These are phyloP conservation scores for Cyberlindnera japonica DNA, from an alignment of 805 yeast genomes.

Conservation along the genomic window DNA sequence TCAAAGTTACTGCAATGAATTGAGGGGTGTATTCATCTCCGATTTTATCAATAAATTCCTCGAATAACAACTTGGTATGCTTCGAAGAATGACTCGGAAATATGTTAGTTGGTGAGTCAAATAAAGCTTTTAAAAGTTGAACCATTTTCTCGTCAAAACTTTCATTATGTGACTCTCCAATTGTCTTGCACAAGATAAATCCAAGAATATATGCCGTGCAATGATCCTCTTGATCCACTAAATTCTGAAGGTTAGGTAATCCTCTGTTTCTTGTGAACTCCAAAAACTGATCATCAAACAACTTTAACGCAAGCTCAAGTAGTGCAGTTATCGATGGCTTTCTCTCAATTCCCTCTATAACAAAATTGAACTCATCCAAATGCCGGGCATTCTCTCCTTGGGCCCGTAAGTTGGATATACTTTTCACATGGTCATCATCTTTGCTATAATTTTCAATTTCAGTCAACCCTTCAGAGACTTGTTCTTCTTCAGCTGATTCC, in stretches of 20 bases:
- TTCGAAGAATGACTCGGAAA: slow-evolving; percentile 5
- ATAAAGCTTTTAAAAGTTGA: slow-evolving; percentile 1
- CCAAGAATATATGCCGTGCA: slow-evolving; percentile 11
- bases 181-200: slow-evolving; percentile 17
- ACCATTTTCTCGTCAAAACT: slow-evolving; percentile 3
- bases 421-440: slow-evolving; percentile 17
- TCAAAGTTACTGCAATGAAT: slow-evolving; percentile 16
- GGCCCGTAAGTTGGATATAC: slow-evolving; percentile 29
- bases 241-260: slow-evolving; percentile 7
- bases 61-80: slow-evolving; percentile 4
- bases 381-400: slow-evolving; percentile 34
- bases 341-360: slow-evolving; percentile 24
- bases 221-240: slow-evolving; percentile 4
- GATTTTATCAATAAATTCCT: slow-evolving; percentile 11
- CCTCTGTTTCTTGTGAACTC: slow-evolving; percentile 15
- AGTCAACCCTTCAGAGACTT: too few relatives aligned
- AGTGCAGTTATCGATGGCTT: slow-evolving; percentile 18
- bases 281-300: slow-evolving; percentile 23
- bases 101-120: background rate
- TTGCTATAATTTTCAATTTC: slow-evolving; percentile 11
- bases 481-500: slow-evolving; percentile 11
- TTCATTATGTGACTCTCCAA: slow-evolving; percentile 3
- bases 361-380: slow-evolving; percentile 35
- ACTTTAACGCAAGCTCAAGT: slow-evolving; percentile 27
- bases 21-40: slow-evolving; percentile 8